Evolutionary conservation across 2,329 filamentous ascomycete species (phyloP).

Genomic region (Camillea tinctor): DNA sequence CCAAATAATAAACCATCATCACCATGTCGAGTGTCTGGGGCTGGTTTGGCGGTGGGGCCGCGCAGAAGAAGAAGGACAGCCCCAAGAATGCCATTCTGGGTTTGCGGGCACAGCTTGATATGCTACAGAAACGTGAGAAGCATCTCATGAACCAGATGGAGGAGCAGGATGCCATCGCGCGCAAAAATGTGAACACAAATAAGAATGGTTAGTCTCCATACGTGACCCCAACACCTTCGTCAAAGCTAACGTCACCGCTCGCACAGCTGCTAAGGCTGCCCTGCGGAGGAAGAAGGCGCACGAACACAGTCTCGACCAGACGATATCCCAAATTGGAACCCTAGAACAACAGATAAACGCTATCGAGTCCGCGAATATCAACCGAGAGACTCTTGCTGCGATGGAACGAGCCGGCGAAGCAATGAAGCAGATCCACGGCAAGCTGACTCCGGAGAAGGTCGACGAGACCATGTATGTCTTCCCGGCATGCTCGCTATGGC

Average conservation of each 20-base stretch:
- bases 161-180: slow-evolving; percentile 83
- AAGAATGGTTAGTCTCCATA: slow-evolving; percentile 71
- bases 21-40: slow-evolving; percentile 71
- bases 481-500: not conserved
- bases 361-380: slow-evolving; percentile 98
- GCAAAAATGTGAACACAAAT: slow-evolving; percentile 85
- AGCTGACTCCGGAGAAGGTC: slow-evolving; percentile 90
- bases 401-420: slow-evolving; percentile 90
- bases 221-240: slow-evolving; percentile 11
- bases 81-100: slow-evolving; percentile 95
- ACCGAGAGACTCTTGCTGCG: slow-evolving; percentile 89
- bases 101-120: slow-evolving; percentile 86
- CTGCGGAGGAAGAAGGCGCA: slow-evolving; percentile 92
- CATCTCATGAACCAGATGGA: slow-evolving; percentile 90
- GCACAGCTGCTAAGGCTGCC: slow-evolving; percentile 81
- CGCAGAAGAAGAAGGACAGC: slow-evolving; percentile 85
- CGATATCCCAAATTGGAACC: slow-evolving; percentile 82
- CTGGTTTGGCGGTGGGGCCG: slow-evolving; percentile 86
- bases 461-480: slow-evolving; percentile 84
- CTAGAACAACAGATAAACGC: slow-evolving; percentile 94
- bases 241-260: slow-evolving; percentile 15
- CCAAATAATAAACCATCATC: slow-evolving; percentile 7
- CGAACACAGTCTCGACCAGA: slow-evolving; percentile 90
- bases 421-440: slow-evolving; percentile 91
- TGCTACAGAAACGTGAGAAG: slow-evolving; percentile 95